Base-by-base conservation (phyloP, 2,329 filamentous ascomycete species). In the Pyricularia pennisetigena region DNA sequence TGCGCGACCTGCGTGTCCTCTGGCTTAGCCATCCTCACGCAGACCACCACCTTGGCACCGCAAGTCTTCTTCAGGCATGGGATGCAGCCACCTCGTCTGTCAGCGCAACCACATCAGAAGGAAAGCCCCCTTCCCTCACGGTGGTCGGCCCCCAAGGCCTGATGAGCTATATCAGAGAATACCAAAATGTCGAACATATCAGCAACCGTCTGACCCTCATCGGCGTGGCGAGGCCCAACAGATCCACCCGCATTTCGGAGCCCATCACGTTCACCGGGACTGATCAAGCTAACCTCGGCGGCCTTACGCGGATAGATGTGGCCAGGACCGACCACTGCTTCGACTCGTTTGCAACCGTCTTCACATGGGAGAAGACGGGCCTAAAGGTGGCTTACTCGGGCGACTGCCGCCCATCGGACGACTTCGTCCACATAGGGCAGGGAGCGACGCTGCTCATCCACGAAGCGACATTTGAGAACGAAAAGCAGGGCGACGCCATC, bases 11-110 rank as follows among this genome's bases (percentile, higher is more conserved):
- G 62, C 90, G 89, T 68, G 86, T 88, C 72, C 89, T 99, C 71
- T 97, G 93, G 88, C 95, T 99, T 78, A 97, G 92, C 77, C 95
- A 99, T 79, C 82, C 97, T 70, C 95, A 99, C 78, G 95, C 95
- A 4, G 95, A 99, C 79, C 95, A 99, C 78, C 95, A 98, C 75
- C 85, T 99, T 24, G 95, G 95, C 30, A 91, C 88, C 0, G 83
- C 87, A n/a, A 86, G 88, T 6, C 81, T 98, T n/a, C 87, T 98
- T 74, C 89, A 86, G 74, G 91, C 91, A 6, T 97, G 93, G 92
- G 88, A 92, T 68, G 83, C 88, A 62, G 80, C 79, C 70, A 84
- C 79, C 59, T 80, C 74, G 6, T 77, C 73, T 69, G 76, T 70
- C 59, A 79, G 77, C 70, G 83, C 78, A 62, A 79, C 73, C 12